Evolutionary conservation across 2,329 filamentous ascomycete species (phyloP).

Genomic region (Diplodia mutila): DNA sequence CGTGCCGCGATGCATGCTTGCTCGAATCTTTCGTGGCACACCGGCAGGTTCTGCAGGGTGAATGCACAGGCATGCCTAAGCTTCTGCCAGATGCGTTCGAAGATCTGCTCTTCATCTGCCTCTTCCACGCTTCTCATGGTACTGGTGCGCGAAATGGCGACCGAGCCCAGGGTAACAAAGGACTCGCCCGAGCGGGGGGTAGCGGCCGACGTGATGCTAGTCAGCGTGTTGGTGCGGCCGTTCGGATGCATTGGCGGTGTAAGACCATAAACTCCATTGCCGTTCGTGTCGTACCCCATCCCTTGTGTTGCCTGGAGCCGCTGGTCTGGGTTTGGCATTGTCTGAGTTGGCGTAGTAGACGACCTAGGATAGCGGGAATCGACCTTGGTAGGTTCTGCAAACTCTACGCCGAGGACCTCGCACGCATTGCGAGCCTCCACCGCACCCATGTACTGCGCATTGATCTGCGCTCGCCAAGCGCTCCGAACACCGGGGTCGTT

Average conservation of each 20-base stretch:
- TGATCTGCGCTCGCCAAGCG: slow-evolving; percentile 62
- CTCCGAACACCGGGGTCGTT: slow-evolving; percentile 58
- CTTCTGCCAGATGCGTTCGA: slow-evolving; percentile 80
- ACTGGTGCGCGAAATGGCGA: slow-evolving; percentile 48
- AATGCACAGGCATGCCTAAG: slow-evolving; percentile 74
- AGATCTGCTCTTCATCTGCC: slow-evolving; percentile 76
- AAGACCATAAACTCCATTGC: slow-evolving; percentile 38
- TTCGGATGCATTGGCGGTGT: slow-evolving; percentile 39
- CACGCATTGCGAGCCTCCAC: slow-evolving; percentile 65
- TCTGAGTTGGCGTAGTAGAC: slow-evolving; percentile 26
- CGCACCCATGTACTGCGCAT: slow-evolving; percentile 62
- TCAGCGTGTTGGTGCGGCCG: slow-evolving; percentile 59
- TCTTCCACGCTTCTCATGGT: slow-evolving; percentile 63
- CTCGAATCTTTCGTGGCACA: slow-evolving; percentile 67
- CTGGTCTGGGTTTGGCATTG: slow-evolving; percentile 19
- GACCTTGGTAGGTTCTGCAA: slow-evolving; percentile 28
- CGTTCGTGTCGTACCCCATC: slow-evolving; percentile 27
- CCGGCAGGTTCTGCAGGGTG: slow-evolving; percentile 71
- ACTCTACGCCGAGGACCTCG: slow-evolving; percentile 52
- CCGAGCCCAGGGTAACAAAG: slow-evolving; percentile 63
- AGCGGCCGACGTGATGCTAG: slow-evolving; percentile 48
- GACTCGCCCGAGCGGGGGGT: slow-evolving; percentile 85
- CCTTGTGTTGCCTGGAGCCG: slow-evolving; percentile 11
- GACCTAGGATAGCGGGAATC: slow-evolving; percentile 9
- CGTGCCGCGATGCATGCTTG: slow-evolving; percentile 28